A percentile compares a stretch with the other conserved stretches of the same genome.
Conservation (phyloP, 257 asterid species). For the Verbena officinalis region DNA sequence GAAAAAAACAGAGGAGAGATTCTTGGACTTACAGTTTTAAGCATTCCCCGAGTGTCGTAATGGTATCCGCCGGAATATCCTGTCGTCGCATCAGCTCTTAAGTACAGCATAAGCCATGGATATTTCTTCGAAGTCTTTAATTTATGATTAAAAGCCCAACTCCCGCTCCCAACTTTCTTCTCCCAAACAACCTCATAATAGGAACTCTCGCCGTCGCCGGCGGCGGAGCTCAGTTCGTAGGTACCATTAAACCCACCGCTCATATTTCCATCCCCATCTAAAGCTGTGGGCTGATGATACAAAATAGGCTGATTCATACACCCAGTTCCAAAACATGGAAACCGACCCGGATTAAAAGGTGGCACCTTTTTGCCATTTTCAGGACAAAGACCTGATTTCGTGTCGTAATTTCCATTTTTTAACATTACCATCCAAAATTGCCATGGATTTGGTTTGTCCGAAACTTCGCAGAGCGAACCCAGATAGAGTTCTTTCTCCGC, state of each 20-base stretch:
- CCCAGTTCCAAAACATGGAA: conserved; percentile 66
- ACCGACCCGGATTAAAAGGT: conserved; percentile 56
- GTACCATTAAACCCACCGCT: conserved; percentile 65
- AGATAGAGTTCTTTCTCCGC: conserved; percentile 67
- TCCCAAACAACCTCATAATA: conserved; percentile 67
- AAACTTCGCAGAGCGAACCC: conserved; percentile 60
- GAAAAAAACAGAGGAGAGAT: background rate
- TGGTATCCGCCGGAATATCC: conserved; percentile 82
- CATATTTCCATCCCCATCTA: conserved; percentile 35
- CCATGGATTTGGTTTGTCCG: conserved; percentile 64
- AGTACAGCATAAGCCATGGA: conserved; percentile 82
- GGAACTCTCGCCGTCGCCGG: conserved; percentile 20
- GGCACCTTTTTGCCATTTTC: conserved; percentile 55
- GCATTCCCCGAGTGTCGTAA: conserved; percentile 69
- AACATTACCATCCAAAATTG: conserved; percentile 83
- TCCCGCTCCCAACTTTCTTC: conserved; percentile 58
- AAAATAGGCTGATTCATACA: conserved; percentile 69
- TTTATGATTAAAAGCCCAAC: conserved; percentile 65
- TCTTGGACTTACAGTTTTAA: conserved; percentile 34
- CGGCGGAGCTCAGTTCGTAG: conserved; percentile 34
- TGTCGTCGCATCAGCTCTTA: conserved; percentile 72
- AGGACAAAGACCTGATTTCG: conserved; percentile 60
- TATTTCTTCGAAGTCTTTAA: conserved; percentile 58
- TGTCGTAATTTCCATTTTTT: conserved; percentile 68
- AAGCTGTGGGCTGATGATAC: conserved; percentile 45